Conservation (phyloP, 2,329 filamentous ascomycete genomes). For the Calonectria hongkongensis region DNA sequence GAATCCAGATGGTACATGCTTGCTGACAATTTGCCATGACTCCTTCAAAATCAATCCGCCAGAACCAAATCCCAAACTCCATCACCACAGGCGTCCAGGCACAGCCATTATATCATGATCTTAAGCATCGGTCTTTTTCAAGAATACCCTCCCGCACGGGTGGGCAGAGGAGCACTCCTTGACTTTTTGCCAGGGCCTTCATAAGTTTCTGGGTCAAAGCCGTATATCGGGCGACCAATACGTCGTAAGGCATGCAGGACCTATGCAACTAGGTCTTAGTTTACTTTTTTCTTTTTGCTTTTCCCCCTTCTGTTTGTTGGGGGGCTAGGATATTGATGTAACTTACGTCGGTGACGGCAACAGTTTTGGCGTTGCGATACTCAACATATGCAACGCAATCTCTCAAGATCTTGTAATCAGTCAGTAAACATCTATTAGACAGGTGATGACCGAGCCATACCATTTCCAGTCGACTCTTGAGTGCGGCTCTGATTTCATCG, state of each 20-base stretch:
- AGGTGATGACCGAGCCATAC: constrained; percentile 59
- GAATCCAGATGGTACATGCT: background rate
- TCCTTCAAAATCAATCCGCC: background rate
- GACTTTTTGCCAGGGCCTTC: constrained; percentile 34
- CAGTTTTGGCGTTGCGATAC: constrained; percentile 74
- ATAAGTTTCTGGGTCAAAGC: constrained; percentile 70
- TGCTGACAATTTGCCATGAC: background rate
- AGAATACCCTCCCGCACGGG: constrained; percentile 14
- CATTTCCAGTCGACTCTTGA: constrained; percentile 69
- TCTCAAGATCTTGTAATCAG: constrained; percentile 67
- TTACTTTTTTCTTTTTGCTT: too few relatives aligned
- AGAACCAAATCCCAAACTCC: constrained; percentile 1
- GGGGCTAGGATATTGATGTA: background rate
- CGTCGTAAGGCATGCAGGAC: constrained; percentile 71
- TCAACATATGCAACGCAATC: constrained; percentile 72
- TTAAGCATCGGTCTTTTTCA: background rate
- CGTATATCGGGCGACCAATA: constrained; percentile 73
- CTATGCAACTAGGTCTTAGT: constrained; percentile 58
- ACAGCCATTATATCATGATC: background rate
- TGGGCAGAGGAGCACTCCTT: background rate
- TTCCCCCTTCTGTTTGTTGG: constrained; percentile 22
- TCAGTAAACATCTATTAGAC: constrained; percentile 35
- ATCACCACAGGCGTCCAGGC: background rate
- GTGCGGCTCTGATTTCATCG: constrained; percentile 71
- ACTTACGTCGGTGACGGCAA: constrained; percentile 77